Percentiles rank a stretch among this genome's conserved stretches.
These are phyloP conservation scores for Bimuria novae-zelandiae DNA, from an alignment of 2,329 filamentous ascomycete genomes.

Conservation along the genomic window DNA sequence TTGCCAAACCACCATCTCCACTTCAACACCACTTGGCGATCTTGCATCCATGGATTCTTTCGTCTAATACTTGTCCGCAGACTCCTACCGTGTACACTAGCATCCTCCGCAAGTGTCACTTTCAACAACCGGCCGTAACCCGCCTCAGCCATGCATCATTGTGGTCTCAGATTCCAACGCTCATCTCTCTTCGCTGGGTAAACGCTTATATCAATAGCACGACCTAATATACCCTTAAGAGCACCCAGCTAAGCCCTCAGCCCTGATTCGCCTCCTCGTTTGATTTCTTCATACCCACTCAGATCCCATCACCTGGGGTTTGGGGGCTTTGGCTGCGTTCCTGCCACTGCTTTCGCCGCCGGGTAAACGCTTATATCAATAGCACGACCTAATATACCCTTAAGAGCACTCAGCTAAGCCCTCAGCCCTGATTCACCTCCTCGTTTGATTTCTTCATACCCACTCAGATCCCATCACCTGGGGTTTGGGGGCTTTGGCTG, in stretches of 20 bases:
- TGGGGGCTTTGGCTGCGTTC: no score
- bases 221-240: neutral
- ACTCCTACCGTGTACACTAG: no score
- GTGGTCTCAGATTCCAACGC: neutral
- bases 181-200: slow-evolving; percentile 3
- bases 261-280: neutral
- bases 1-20: neutral
- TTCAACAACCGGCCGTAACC: no score
- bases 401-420: neutral
- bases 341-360: neutral
- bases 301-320: neutral
- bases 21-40: neutral
- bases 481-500: no score
- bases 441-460: neutral
- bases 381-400: neutral
- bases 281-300: neutral
- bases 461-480: neutral
- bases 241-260: neutral
- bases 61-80: no score
- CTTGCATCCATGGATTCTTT: no score
- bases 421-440: neutral
- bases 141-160: neutral
- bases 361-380: neutral
- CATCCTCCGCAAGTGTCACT: no score
- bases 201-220: neutral